Base-by-base conservation (phyloP, 1,284 basidiomycete genomes). In the Volvariella volvacea region DNA sequence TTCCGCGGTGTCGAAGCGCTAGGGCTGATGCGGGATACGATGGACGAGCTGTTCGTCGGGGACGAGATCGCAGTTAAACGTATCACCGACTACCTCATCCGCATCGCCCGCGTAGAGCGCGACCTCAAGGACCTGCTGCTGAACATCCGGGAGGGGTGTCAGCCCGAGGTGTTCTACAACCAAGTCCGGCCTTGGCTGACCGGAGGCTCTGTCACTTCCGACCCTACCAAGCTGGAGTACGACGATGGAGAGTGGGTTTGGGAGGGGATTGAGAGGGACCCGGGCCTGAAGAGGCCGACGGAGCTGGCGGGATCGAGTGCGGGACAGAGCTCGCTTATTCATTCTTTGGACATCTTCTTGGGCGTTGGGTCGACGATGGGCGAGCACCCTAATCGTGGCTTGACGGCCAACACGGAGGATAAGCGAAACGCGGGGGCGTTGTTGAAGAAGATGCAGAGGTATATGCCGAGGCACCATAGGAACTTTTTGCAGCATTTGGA, bases 1-100 rank as follows among this genome's bases (percentile, higher is more conserved):
- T 73, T 95, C 3, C 78, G 80, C n/a, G 94, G 92, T 4, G 91
- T 92, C 1, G 76, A 83, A 30, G 91, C 88, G 0, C 78, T 97
- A 4, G 76, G 81, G 17, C 70, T 96, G 47, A 96, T 98, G 91
- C 81, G 88, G 2, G 70, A 77, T 4, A 90, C 81, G 3, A 83
- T 97, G 72, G 92, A 97, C 70, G 94, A 98, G 63, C 75, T 85
- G 10, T 96, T 96, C 69, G 80, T 95, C 22, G 84, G 82, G 19
- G 94, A 98, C 60, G 73, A 72, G 33, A 77, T 89, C 16, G 87
- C 92, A 10, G 57, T 83, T 3, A 71, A 71, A 7, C 78, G 92
- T 42, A 86, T 95, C 55, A 80, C 86, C 0, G 55, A 65, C 17
- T 92, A 90, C 61, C 78, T 98, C 22, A 59, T 61, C 43, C 71